Evolutionary conservation across 2,329 filamentous ascomycete species (phyloP), one percentile per base, ranked within the genome.

Genomic region (Colletotrichum cereale): DNA sequence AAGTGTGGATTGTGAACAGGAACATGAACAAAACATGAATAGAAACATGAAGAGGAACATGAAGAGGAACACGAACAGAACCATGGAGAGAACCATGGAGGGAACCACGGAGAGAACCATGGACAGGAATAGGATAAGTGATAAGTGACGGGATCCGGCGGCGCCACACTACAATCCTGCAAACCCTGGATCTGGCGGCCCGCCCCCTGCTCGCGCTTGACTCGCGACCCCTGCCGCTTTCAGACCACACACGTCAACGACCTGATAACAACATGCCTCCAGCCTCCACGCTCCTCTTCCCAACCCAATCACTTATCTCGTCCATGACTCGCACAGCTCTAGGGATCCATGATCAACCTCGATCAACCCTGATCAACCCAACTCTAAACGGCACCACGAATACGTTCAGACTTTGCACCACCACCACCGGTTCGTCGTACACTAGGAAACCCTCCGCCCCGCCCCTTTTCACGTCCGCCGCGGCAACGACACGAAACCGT

Each of bases 401-500:
- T 24, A 61, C 38, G 36, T n/a, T 38, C 6, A 24, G 7, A 12
- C 4, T n/a, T n/a, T n/a, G n/a, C n/a, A n/a, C n/a, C n/a, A n/a
- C n/a, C n/a, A n/a, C n/a, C n/a, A n/a, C n/a, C n/a, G n/a, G n/a
- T n/a, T n/a, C n/a, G n/a, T n/a, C n/a, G n/a, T n/a, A n/a, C n/a
- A n/a, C n/a, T n/a, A n/a, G n/a, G n/a, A n/a, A n/a, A n/a, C n/a
- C n/a, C n/a, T n/a, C n/a, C n/a, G n/a, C 63, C 42, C 24, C 63
- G 6, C 48, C 3, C 26, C 53, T 52, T 57, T 34, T 57, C 50
- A 67, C 64, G 52, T 67, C 64, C 42, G 21, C 40, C 52, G 24
- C 44, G 38, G 26, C 50, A 67, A 58, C 68, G 68, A 53, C 64
- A 38, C 68, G 64, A 71, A 71, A 62, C 64, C 68, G 68, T 67